These are phyloP conservation scores for Paecilomyces fulvus DNA, from an alignment of 2,329 filamentous ascomycete species.

Conservation along the genomic window DNA sequence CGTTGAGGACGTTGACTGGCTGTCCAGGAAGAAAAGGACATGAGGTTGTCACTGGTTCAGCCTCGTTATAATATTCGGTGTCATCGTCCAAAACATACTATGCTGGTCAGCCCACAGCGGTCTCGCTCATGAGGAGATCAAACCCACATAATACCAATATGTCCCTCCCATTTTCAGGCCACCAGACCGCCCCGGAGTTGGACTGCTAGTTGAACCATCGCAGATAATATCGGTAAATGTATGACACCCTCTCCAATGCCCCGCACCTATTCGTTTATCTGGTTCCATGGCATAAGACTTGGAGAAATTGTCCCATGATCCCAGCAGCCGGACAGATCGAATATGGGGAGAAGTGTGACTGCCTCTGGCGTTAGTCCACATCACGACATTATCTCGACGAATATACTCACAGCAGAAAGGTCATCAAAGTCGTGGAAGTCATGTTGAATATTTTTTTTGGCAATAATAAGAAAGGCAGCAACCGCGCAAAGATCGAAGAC, in stretches of 20 bases:
- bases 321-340: constrained; percentile 66
- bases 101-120: constrained; percentile 15
- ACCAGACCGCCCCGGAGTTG: constrained; percentile 55
- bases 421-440: constrained; percentile 10
- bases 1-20: constrained; percentile 71
- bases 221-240: constrained; percentile 77
- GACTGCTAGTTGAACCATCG: constrained; percentile 56
- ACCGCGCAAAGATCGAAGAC: background rate
- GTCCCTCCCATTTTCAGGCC: constrained; percentile 86
- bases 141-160: constrained; percentile 89
- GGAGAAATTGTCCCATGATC: constrained; percentile 93
- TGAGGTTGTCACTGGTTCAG: constrained; percentile 62
- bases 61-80: constrained; percentile 65
- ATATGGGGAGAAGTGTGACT: constrained; percentile 31
- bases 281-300: constrained; percentile 71
- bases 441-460: background rate
- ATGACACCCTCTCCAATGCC: constrained; percentile 82
- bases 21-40: constrained; percentile 88
- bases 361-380: constrained; percentile 11
- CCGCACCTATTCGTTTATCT: constrained; percentile 63
- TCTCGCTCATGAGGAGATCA: constrained; percentile 1
- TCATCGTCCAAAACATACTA: constrained; percentile 79
- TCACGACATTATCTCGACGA: background rate
- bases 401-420: constrained; percentile 11
- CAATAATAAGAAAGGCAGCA: background rate